Evolutionary conservation across 2,329 filamentous ascomycete genomes (phyloP), one percentile per base, ranked within the genome.

Genomic region (Ilyonectria sp.): DNA sequence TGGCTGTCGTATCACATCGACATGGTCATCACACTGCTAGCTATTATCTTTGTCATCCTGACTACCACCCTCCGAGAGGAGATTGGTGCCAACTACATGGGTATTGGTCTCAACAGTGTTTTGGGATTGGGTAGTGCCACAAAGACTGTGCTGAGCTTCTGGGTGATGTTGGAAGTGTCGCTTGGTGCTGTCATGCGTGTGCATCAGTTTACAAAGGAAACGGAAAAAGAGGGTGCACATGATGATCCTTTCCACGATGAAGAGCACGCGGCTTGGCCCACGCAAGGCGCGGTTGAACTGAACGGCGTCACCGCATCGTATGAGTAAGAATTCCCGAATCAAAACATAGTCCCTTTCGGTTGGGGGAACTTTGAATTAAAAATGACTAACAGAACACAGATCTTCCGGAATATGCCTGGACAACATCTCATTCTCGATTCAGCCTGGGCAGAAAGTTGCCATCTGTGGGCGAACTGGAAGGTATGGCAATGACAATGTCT

Each of bases 1-100:
- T 89, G 86, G 86, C 78, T 88, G 0, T 82, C 77, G 0, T 74
- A 88, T 1, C 83, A 85, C 1, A 72, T 89, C 4, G 84, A 87
- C 64, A 74, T 87, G 29, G 74, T 86, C 2, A 72, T 77, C 19
- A 70, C 69, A 7, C 60, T 60, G 1, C 53, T 71, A 1, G 73
- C 73, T 0, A 63, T 76, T 9, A 35, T 72, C 1, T 69, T 77
- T 8, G 69, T 75, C 0, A 77, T 81, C 6, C 74, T 87, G 4
- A 81, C 83, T 0, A 82, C 85, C 1, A 40, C 65, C 1, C 59
- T 72, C 1, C 58, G 58, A 8, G 49, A 57, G 6, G 50, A 65
- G 3, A 69, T 72, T 8, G 72, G 67, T 13, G 65, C 74, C 4
- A 70, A 71, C 7, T 69, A 65, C 23, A 65, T 74, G 15, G 75